Percentiles rank a stretch among this genome's conserved stretches.
Evolutionary conservation across 306 rosid species (phyloP).

Genomic region (Prunus salicina): DNA sequence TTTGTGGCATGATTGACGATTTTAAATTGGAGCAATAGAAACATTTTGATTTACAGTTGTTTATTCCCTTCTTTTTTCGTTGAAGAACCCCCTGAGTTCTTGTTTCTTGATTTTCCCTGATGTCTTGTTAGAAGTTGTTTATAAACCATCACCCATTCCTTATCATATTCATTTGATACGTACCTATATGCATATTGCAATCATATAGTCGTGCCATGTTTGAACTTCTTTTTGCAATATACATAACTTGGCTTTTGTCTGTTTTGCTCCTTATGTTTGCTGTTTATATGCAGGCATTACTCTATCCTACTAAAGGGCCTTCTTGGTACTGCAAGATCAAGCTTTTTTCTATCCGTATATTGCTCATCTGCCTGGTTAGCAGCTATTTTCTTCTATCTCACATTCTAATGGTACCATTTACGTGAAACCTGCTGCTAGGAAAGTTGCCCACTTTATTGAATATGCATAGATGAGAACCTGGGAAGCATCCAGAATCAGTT

Average conservation of each 20-base stretch:
- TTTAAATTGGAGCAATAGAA: not conserved
- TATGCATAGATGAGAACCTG: not conserved
- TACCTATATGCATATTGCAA: not conserved
- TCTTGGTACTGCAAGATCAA: slow-evolving; percentile 91
- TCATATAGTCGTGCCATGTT: not conserved
- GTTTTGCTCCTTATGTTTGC: slow-evolving; percentile 7
- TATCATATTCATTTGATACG: not conserved
- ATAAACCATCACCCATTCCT: not conserved
- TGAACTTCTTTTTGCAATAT: not conserved
- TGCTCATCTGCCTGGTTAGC: slow-evolving; percentile 92
- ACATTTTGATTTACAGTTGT: not conserved
- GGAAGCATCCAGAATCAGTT: not conserved
- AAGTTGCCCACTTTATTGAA: not conserved
- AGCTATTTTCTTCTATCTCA: slow-evolving; percentile 5
- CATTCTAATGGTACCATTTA: slow-evolving; percentile 1
- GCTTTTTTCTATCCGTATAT: slow-evolving; percentile 86
- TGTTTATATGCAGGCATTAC: slow-evolving; percentile 55
- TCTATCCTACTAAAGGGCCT: slow-evolving; percentile 73
- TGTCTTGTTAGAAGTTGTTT: not conserved
- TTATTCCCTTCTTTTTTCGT: not conserved
- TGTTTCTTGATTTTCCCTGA: not conserved
- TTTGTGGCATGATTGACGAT: not conserved
- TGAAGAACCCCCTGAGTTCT: not conserved
- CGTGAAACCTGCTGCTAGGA: not conserved
- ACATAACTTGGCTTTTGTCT: not conserved